Evolutionary conservation across 179 eudicot genomes (phyloP).

Genomic region (Actinidia polygama): DNA sequence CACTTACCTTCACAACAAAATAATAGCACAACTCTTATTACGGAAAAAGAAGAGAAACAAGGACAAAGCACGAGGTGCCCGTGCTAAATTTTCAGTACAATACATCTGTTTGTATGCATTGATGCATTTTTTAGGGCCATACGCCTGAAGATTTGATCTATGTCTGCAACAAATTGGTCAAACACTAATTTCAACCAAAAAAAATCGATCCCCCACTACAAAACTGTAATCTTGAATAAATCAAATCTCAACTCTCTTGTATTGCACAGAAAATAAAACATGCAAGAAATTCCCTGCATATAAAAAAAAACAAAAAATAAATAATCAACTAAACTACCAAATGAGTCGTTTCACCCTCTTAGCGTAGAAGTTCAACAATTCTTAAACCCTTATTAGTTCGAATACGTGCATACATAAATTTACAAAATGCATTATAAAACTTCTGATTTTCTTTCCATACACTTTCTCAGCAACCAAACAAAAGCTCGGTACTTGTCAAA

Average conservation of each 20-base stretch:
- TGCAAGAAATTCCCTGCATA: background rate
- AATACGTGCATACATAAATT: background rate
- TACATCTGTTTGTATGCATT: background rate
- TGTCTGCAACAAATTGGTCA: too few relatives aligned
- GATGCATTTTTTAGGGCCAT: too few relatives aligned
- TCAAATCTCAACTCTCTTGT: background rate
- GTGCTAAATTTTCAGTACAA: conserved; percentile 1
- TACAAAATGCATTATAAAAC: background rate
- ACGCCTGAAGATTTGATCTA: too few relatives aligned
- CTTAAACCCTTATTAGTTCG: background rate
- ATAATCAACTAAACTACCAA: background rate
- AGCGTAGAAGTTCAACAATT: background rate
- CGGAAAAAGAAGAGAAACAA: too few relatives aligned
- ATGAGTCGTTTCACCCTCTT: background rate
- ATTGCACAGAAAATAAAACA: background rate
- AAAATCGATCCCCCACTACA: too few relatives aligned
- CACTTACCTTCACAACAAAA: background rate
- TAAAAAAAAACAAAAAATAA: background rate
- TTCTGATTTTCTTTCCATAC: background rate
- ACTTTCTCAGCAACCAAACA: conserved; percentile 2
- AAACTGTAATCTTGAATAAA: background rate
- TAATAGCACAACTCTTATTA: background rate
- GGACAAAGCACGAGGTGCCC: background rate
- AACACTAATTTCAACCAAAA: too few relatives aligned
- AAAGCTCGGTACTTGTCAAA: background rate